A percentile compares a stretch with the other conserved stretches of the same genome.
These are phyloP conservation scores for Kurtzmaniella quercitrusa DNA, from an alignment of 1,139 yeast species.

Conservation along the genomic window DNA sequence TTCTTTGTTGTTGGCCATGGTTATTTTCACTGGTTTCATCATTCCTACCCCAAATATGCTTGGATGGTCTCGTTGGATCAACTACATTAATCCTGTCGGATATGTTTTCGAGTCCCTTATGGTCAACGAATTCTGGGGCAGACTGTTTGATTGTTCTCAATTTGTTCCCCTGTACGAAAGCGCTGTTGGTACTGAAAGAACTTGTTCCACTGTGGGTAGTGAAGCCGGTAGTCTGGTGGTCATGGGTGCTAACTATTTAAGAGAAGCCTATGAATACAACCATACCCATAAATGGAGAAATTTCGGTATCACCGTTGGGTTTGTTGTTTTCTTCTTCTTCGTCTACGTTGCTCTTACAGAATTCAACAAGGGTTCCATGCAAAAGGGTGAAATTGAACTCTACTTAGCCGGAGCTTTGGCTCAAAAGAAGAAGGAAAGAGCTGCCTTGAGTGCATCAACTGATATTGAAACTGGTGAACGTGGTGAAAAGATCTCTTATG, in stretches of 20 bases:
- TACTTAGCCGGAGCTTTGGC: slow-evolving; percentile 42
- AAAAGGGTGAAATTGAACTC: slow-evolving; percentile 77
- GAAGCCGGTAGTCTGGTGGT: slow-evolving; percentile 52
- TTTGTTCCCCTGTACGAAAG: slow-evolving; percentile 35
- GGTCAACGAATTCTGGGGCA: slow-evolving; percentile 51
- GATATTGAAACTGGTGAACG: slow-evolving; percentile 5
- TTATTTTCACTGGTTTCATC: slow-evolving; percentile 58
- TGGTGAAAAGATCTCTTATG: slow-evolving; percentile 5
- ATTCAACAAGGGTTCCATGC: slow-evolving; percentile 68
- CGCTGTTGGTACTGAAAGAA: slow-evolving; percentile 31
- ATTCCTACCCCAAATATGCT: slow-evolving; percentile 55
- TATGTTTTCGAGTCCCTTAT: slow-evolving; percentile 55
- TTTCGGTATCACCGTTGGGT: slow-evolving; percentile 65
- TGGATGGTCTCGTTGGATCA: slow-evolving; percentile 64
- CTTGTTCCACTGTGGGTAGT: slow-evolving; percentile 66
- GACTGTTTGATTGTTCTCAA: slow-evolving; percentile 43
- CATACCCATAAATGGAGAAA: slow-evolving; percentile 78
- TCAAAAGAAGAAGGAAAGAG: slow-evolving; percentile 18
- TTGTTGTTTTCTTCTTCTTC: slow-evolving; percentile 48
- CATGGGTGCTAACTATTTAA: slow-evolving; percentile 49
- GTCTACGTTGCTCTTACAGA: slow-evolving; percentile 60
- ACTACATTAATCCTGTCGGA: slow-evolving; percentile 53
- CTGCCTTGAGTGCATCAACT: slow-evolving; percentile 1
- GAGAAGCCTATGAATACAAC: slow-evolving; percentile 40
- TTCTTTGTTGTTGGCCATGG: slow-evolving; percentile 46